Evolutionary conservation across 495 filamentous ascomycete genomes (phyloP).

Genomic region (Talaromyces liani): DNA sequence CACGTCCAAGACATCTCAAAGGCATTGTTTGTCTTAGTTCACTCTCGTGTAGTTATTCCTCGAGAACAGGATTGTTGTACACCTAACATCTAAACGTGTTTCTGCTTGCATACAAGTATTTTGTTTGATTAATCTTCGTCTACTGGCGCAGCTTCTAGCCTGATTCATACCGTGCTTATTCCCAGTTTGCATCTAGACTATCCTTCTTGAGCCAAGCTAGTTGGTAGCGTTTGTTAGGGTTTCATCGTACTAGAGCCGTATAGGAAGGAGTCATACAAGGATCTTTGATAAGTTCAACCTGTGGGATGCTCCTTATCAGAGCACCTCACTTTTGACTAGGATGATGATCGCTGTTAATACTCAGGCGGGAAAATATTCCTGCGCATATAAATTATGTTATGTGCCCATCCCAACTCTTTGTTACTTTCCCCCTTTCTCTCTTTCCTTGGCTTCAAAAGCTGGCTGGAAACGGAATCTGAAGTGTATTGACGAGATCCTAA

Average conservation of each 20-base stretch:
- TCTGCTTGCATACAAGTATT: background rate
- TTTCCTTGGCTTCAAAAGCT: background rate
- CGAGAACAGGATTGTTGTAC: background rate
- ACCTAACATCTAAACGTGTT: background rate
- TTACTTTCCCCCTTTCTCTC: background rate
- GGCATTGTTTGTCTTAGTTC: background rate
- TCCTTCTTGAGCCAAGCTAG: background rate
- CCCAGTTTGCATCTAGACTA: background rate
- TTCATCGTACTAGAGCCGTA: background rate
- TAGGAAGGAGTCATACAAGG: background rate
- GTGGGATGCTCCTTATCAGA: background rate
- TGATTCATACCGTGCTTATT: background rate
- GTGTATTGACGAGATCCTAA: too few relatives aligned
- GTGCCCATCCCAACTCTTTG: background rate
- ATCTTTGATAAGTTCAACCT: background rate
- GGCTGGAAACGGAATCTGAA: background rate
- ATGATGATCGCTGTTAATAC: background rate
- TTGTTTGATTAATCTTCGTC: background rate
- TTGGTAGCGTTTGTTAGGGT: background rate
- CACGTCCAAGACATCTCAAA: background rate
- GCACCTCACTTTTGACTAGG: background rate
- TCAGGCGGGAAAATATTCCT: background rate
- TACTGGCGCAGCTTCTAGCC: background rate
- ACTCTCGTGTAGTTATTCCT: background rate
- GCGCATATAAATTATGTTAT: background rate